Conservation (phyloP, 164 flowering plant genomes). For the Dillenia suffruticosa region DNA sequence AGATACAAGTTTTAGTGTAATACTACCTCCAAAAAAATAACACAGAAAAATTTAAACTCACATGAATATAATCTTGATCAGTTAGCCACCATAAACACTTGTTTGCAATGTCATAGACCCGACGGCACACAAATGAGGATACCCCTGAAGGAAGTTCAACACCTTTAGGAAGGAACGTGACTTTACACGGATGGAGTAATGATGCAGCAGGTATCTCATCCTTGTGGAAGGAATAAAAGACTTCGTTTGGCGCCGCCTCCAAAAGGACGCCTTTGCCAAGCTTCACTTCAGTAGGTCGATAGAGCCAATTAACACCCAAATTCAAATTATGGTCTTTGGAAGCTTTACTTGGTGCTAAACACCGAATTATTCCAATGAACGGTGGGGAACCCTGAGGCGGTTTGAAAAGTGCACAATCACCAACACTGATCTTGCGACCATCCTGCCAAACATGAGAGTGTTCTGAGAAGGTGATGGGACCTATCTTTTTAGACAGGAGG, state of each 20-base stretch:
- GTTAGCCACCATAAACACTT: slow-evolving; percentile 95
- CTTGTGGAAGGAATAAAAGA: slow-evolving; percentile 89
- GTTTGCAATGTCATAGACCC: slow-evolving; percentile 77
- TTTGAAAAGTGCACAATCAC: slow-evolving; percentile 94
- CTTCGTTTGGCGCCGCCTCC: slow-evolving; percentile 91
- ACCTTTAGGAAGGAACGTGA: slow-evolving; percentile 91
- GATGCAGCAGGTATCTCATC: slow-evolving; percentile 92
- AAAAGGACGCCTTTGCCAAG: slow-evolving; percentile 70
- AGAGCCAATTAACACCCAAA: slow-evolving; percentile 84
- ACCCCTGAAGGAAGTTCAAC: slow-evolving; percentile 82
- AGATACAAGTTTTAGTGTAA: too few relatives aligned
- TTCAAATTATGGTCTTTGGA: slow-evolving; percentile 42
- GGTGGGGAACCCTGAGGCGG: slow-evolving; percentile 74
- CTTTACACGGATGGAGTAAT: slow-evolving; percentile 97
- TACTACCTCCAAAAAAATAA: not conserved
- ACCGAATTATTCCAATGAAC: slow-evolving; percentile 82
- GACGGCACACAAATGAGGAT: slow-evolving; percentile 84
- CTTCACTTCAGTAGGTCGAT: slow-evolving; percentile 80
- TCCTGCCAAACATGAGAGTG: slow-evolving; percentile 40
- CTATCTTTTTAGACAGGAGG: not conserved
- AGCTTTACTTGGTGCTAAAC: slow-evolving; percentile 36
- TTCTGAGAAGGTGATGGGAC: not conserved
- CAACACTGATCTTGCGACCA: slow-evolving; percentile 79
- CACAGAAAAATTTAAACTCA: slow-evolving; percentile 29
- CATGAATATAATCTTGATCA: slow-evolving; percentile 81